These are phyloP conservation scores for Golubevia sp. DNA, from an alignment of 1,284 basidiomycete species.

Conservation along the genomic window DNA sequence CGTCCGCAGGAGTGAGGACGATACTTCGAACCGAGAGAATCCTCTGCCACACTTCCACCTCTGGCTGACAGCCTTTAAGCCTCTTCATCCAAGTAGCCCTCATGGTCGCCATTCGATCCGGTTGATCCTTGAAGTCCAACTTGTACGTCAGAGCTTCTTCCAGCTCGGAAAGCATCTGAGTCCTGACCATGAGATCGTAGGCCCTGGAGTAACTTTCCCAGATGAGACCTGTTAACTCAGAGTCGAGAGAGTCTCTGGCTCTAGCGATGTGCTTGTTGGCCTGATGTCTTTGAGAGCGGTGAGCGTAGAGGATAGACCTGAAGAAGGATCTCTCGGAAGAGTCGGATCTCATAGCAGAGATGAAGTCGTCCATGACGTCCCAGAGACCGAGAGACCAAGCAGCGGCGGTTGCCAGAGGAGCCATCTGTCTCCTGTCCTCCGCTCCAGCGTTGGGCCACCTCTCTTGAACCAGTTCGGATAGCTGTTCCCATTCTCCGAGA, in stretches of 20 bases:
- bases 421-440: constrained; percentile 87
- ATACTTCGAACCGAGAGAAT: constrained; percentile 94
- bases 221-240: constrained; percentile 87
- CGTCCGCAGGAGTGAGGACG: constrained; percentile 89
- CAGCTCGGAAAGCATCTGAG: constrained; percentile 97
- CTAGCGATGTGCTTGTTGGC: constrained; percentile 88
- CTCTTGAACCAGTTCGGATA: constrained; percentile 84
- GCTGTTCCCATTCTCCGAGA: constrained; percentile 94
- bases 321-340: constrained; percentile 96
- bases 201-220: constrained; percentile 95
- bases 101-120: constrained; percentile 70
- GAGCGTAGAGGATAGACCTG: constrained; percentile 90
- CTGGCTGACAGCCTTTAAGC: constrained; percentile 92
- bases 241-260: constrained; percentile 91
- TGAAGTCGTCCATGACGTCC: constrained; percentile 98
- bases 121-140: constrained; percentile 70
- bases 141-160: constrained; percentile 98
- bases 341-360: constrained; percentile 88
- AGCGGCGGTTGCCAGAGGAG: constrained; percentile 94
- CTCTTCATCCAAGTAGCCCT: constrained; percentile 64
- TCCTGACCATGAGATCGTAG: constrained; percentile 92
- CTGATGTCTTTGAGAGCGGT: constrained; percentile 92
- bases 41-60: constrained; percentile 99
- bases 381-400: constrained; percentile 96
- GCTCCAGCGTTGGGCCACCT: constrained; percentile 82